These are phyloP conservation scores for Talaromyces wortmannii DNA, from an alignment of 495 filamentous ascomycete genomes.

Conservation along the genomic window DNA sequence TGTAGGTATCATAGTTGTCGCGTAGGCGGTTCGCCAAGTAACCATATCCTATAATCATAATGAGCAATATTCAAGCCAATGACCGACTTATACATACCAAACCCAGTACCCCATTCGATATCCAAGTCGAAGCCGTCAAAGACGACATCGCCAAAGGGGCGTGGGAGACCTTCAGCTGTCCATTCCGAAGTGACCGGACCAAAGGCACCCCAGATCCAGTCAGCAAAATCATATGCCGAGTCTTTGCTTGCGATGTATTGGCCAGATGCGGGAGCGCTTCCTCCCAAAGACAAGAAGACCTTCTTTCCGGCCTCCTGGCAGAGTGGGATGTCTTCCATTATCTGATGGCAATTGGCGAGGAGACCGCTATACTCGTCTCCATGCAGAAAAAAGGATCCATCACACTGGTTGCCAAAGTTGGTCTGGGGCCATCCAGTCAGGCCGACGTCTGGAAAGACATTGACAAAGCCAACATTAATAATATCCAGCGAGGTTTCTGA, in stretches of 20 bases:
- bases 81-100: conserved; percentile 29
- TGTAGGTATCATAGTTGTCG: conserved; percentile 33
- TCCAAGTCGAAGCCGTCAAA: conserved; percentile 73
- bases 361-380: conserved; percentile 17
- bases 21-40: conserved; percentile 47
- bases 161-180: conserved; percentile 26
- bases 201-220: conserved; percentile 58
- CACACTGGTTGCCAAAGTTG: conserved; percentile 64
- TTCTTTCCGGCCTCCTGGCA: conserved; percentile 63
- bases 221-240: conserved; percentile 42
- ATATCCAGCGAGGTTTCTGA: conserved; percentile 54
- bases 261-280: conserved; percentile 28
- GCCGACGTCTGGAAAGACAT: conserved; percentile 51
- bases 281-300: conserved; percentile 60
- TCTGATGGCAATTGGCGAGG: conserved; percentile 44
- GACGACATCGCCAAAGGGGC: conserved; percentile 54
- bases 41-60: conserved; percentile 25
- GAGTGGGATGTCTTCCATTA: conserved; percentile 51
- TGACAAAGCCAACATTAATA: conserved; percentile 60
- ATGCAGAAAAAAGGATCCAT: conserved; percentile 36
- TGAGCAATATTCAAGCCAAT: conserved; percentile 1
- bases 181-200: conserved; percentile 41
- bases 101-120: conserved; percentile 43
- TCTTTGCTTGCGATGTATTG: conserved; percentile 26
- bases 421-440: conserved; percentile 49